Base-by-base conservation (phyloP, 352 stramenopile genomes). In the Pythium aristosporum region DNA sequence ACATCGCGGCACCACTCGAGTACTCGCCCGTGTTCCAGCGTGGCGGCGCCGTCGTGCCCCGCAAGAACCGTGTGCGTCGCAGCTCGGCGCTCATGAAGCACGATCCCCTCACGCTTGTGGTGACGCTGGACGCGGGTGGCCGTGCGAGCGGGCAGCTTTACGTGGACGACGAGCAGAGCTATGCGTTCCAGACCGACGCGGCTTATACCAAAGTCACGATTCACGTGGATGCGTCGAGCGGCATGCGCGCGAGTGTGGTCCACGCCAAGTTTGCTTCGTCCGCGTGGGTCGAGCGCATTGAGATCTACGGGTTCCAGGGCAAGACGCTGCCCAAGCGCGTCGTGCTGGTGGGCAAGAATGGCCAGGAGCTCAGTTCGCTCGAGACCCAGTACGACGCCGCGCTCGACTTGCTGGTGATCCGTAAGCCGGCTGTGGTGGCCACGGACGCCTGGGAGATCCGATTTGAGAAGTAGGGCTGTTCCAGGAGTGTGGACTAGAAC, bases 21-120 rank as follows among this genome's bases (percentile, higher is more conserved):
- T 97, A 89, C 60, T 98, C 98, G 49, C 97, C 97, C 12, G 96
- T 99, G 18, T 99, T 98, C 72, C 96, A 99, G 64, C 89, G 97
- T 56, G 96, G 94, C 37, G 97, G 97, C 21, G 97, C 82, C 21
- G 93, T 99, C 58, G 71, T 99, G 52, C 84, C 96, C 23, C 84
- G 95, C 57, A 98, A 99, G 75, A 91, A 99, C 72, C 87, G 98
- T 25, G 81, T 99, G 41, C 90, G 98, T 44, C 86, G 98, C 53
- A 98, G 82, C 61, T 92, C 95, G 54, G 71, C 86, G 21, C 79
- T 98, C 36, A 99, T 99, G 97, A 82, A 72, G n/a, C 80, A 89
- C 36, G 98, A 99, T 70, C 98, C 98, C 36, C 98, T 98, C 65
- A 99, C 97, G 46, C 82, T 99, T 11, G 91, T 98, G 37, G 80